Conservation (phyloP, 371 early-diverging fungal genomes). For the Funneliformis caledonium region DNA sequence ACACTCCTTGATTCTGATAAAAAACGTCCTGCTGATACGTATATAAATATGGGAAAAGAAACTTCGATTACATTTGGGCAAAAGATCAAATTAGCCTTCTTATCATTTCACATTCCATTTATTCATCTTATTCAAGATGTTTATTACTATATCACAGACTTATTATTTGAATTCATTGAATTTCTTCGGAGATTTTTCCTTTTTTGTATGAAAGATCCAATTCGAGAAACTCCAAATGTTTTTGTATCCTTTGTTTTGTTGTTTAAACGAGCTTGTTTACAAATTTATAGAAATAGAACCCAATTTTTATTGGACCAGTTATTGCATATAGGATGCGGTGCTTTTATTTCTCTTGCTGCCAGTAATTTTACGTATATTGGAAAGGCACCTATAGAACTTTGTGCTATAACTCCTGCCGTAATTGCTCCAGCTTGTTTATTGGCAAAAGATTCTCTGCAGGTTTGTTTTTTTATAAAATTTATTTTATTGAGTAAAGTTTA, state of each 20-base stretch:
- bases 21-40: background rate
- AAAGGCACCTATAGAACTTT: slow-evolving; percentile 50
- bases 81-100: background rate
- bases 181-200: background rate
- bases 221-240: slow-evolving; percentile 51
- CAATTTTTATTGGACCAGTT: slow-evolving; percentile 57
- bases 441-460: slow-evolving; percentile 44
- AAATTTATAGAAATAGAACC: slow-evolving; percentile 54
- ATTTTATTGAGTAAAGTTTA: background rate
- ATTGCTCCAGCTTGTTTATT: slow-evolving; percentile 23
- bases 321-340: slow-evolving; percentile 58
- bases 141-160: background rate
- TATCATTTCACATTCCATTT: slow-evolving; percentile 12
- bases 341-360: slow-evolving; percentile 45
- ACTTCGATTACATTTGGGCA: background rate
- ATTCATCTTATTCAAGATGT: background rate
- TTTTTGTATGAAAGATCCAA: slow-evolving; percentile 43
- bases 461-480: background rate
- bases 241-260: slow-evolving; percentile 49
- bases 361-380: slow-evolving; percentile 51
- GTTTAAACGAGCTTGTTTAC: slow-evolving; percentile 50
- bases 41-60: background rate
- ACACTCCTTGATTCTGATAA: background rate
- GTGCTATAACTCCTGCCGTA: slow-evolving; percentile 48
- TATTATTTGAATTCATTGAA: background rate